Base-by-base conservation (phyloP, 23 red algal species). In the Cyanidioschyzon merolae region DNA sequence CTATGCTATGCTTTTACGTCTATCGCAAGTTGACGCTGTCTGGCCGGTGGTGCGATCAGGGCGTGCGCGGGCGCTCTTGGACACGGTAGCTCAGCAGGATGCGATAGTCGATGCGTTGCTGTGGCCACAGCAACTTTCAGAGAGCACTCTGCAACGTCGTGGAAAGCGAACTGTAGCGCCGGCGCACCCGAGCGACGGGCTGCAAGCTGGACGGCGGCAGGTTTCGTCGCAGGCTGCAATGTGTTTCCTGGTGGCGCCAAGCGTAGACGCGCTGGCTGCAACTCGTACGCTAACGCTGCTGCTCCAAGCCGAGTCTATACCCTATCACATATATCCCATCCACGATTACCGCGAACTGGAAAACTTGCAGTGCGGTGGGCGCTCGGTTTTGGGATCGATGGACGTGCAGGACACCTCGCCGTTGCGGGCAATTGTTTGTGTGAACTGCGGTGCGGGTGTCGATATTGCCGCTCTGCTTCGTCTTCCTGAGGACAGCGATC, bases 281-380 rank as follows among this genome's bases (percentile, higher is more conserved):
- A 78, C 79, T 32, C 74, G 76, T 35, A 89, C 79, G n/a, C 75
- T 96, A 54, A 90, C 88, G 12, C 87, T 81, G 1, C 59, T 96
- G 25, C 77, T 88, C 0, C 76, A 84, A 16, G 71, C 86, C 12
- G 87, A 96, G 25, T 58, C 90, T 26, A 41, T 89, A 68, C 88
- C 82, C 50, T 96, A 90, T 79, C 85, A 96, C 58, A 68, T 96
- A 0, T 84, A 90, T 68, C 92, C 92, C 35, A 88, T 96, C 36
- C 58, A 31, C 31, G 85, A 85, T 29, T 91, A 90, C 74, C 41
- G 68, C 50, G 54, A 96, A 27, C 68, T 96, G 1, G 68, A 59
- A 50, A 79, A 83, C 51, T 96, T 93, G 63, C 32, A 68, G 35
- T 80, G 51, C 3, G 59, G 84, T 37, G 83, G 71, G 12, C 45